Conservation (phyloP, 305 asterid genomes). For the Coffea humblotiana region DNA sequence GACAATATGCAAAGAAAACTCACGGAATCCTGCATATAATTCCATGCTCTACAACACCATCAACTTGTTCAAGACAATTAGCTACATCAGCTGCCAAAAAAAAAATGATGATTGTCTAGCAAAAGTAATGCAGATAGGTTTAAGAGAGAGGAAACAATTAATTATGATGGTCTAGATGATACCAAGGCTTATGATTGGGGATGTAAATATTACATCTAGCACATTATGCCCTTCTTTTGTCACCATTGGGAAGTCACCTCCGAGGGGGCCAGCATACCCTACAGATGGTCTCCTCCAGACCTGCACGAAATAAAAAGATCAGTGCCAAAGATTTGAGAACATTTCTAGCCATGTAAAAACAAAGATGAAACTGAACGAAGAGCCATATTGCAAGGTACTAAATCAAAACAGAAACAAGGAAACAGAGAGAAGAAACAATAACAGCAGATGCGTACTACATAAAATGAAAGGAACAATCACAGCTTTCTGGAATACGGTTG, state of each 20-base stretch:
- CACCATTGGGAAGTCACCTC: constrained; percentile 68
- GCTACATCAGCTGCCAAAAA: constrained; percentile 60
- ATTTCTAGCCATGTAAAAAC: not conserved
- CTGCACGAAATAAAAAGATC: constrained; percentile 30
- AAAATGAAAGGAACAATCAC: not conserved
- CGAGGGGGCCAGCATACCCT: constrained; percentile 65
- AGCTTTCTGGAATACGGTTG: not conserved
- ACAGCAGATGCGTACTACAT: not conserved
- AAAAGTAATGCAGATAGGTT: constrained; percentile 6
- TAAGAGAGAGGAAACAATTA: constrained; percentile 6
- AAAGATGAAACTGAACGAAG: not conserved
- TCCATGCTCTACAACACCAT: constrained; percentile 73
- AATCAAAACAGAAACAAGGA: not conserved
- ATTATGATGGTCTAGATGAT: constrained; percentile 20
- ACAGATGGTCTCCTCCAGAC: constrained; percentile 74
- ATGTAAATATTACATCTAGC: constrained; percentile 73
- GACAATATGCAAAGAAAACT: constrained; percentile 25
- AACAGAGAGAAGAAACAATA: not conserved
- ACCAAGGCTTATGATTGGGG: constrained; percentile 73
- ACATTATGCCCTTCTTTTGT: constrained; percentile 73
- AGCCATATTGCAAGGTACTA: not conserved
- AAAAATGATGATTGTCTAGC: not conserved
- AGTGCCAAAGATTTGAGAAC: not conserved
- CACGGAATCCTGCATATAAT: constrained; percentile 55
- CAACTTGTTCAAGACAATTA: constrained; percentile 55